Evolutionary conservation across 2,329 filamentous ascomycete genomes (phyloP).

Genomic region (Colletotrichum australisinense): DNA sequence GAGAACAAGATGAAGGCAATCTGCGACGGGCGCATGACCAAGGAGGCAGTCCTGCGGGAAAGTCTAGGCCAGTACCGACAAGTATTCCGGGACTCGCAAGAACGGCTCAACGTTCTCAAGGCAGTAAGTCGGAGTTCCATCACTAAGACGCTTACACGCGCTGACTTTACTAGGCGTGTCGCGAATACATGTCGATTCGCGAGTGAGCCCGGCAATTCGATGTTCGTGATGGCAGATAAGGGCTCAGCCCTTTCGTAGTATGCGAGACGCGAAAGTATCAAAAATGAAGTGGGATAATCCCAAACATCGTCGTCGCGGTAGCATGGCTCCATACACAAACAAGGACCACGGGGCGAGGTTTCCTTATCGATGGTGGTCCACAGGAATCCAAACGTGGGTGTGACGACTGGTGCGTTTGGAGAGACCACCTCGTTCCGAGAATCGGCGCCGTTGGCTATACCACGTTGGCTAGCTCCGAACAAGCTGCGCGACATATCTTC

Average conservation of each 20-base stretch:
- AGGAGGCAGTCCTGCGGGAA: constrained; percentile 80
- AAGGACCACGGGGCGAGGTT: constrained; percentile 28
- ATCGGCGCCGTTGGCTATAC: neutral
- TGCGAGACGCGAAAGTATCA: constrained; percentile 20
- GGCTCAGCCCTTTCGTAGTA: constrained; percentile 27
- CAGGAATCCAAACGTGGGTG: constrained; percentile 33
- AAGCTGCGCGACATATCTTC: constrained; percentile 21
- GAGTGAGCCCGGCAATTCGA: constrained; percentile 15
- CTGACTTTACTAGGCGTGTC: constrained; percentile 56
- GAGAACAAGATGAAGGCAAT: constrained; percentile 97
- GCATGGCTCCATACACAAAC: constrained; percentile 17
- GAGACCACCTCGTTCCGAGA: constrained; percentile 14
- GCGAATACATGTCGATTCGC: constrained; percentile 61
- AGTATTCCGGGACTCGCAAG: constrained; percentile 85
- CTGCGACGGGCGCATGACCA: constrained; percentile 85
- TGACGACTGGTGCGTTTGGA: constrained; percentile 27
- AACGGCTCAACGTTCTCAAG: constrained; percentile 77
- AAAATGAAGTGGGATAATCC: constrained; percentile 34
- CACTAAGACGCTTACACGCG: neutral
- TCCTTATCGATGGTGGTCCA: constrained; percentile 33
- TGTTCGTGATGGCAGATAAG: constrained; percentile 20
- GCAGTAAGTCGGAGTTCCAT: constrained; percentile 58
- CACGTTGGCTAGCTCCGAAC: neutral
- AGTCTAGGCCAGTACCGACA: constrained; percentile 88
- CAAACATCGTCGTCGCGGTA: constrained; percentile 18